Conservation (phyloP, 441 rosid genomes). For the Aquilaria agallochum region DNA sequence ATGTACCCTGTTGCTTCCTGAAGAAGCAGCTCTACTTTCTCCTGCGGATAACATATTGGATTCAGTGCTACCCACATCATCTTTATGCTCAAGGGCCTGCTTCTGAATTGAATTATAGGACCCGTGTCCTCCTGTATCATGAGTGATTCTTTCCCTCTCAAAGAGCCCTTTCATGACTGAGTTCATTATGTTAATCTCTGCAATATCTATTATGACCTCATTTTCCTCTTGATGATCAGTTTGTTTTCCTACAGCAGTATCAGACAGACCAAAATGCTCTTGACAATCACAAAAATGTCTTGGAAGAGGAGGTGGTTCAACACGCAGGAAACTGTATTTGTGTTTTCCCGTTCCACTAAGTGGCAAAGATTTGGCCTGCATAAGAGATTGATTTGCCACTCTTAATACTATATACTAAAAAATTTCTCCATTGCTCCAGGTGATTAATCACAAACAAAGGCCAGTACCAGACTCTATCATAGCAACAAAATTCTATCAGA, state of each 20-base stretch:
- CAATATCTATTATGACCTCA: constrained; percentile 38
- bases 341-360: constrained; percentile 85
- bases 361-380: constrained; percentile 71
- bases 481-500: too few relatives aligned
- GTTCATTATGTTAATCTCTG: constrained; percentile 66
- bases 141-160: constrained; percentile 33
- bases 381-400: constrained; percentile 1
- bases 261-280: constrained; percentile 48
- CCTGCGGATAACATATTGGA: constrained; percentile 46
- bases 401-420: too few relatives aligned
- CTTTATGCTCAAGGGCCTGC: constrained; percentile 21
- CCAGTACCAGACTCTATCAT: too few relatives aligned
- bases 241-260: constrained; percentile 21
- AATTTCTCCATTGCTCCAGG: too few relatives aligned
- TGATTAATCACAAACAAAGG: too few relatives aligned
- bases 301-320: constrained; percentile 51
- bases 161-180: constrained; percentile 76
- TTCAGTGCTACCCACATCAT: constrained; percentile 49
- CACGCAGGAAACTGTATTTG: constrained; percentile 79
- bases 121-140: constrained; percentile 16
- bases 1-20: neutral
- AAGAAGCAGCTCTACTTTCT: constrained; percentile 14
- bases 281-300: constrained; percentile 78
- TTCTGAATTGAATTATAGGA: constrained; percentile 13
- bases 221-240: constrained; percentile 27